Evolutionary conservation across 1,284 basidiomycete genomes (phyloP).

Genomic region (Neonothopanus nambi): DNA sequence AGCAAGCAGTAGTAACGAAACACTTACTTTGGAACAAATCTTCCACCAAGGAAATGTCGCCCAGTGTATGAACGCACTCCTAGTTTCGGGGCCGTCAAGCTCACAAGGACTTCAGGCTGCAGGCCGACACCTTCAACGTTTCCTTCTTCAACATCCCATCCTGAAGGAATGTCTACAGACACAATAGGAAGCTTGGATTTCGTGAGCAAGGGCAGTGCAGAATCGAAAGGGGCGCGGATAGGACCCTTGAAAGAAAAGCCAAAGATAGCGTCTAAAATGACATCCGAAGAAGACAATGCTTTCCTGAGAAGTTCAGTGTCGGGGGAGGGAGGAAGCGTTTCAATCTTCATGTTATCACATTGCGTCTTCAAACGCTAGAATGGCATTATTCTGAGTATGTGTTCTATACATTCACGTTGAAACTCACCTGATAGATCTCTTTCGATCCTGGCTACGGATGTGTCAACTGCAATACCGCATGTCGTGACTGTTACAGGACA

Average conservation of each 20-base stretch:
- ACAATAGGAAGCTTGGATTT: constrained; percentile 75
- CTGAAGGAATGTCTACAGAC: constrained; percentile 94
- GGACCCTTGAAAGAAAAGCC: constrained; percentile 96
- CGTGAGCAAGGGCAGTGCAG: constrained; percentile 69
- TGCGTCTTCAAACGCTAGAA: constrained; percentile 78
- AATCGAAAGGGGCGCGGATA: constrained; percentile 85
- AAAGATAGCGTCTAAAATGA: constrained; percentile 94
- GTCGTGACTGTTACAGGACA: background rate
- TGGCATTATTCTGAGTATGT: background rate
- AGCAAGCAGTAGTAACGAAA: background rate
- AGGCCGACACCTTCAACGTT: constrained; percentile 55
- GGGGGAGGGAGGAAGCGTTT: constrained; percentile 55
- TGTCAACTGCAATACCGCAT: background rate
- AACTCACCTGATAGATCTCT: constrained; percentile 77
- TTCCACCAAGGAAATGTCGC: constrained; percentile 88
- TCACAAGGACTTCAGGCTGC: constrained; percentile 81
- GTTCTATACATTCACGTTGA: background rate
- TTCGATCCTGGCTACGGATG: constrained; percentile 74
- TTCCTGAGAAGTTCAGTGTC: constrained; percentile 50
- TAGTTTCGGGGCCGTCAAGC: constrained; percentile 92
- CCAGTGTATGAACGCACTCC: constrained; percentile 80
- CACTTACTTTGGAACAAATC: constrained; percentile 84
- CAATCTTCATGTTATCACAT: constrained; percentile 86
- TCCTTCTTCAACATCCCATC: constrained; percentile 92
- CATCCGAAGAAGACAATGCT: constrained; percentile 69